Evolutionary conservation across 2,329 filamentous ascomycete genomes (phyloP).

Genomic region (Metarhizium anisopliae): DNA sequence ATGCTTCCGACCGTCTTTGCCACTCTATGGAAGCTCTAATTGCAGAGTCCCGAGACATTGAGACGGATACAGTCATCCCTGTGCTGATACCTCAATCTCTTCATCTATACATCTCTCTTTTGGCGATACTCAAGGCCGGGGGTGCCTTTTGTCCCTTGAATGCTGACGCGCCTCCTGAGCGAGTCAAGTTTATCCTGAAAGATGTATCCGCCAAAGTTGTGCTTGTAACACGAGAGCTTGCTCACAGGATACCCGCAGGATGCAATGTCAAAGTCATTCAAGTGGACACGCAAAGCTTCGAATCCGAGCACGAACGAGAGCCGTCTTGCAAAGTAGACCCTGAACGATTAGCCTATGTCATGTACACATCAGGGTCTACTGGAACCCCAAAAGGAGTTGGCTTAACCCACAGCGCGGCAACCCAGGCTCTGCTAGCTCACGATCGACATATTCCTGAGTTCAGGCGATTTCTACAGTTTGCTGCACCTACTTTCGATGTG

Average conservation of each 20-base stretch:
- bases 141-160: constrained; percentile 80
- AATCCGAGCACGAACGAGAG: neutral
- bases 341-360: constrained; percentile 66
- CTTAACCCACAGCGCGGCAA: constrained; percentile 69
- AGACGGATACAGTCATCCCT: constrained; percentile 51
- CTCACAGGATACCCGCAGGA: constrained; percentile 26
- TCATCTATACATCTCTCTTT: constrained; percentile 65
- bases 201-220: constrained; percentile 65
- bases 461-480: constrained; percentile 79
- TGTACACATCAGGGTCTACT: constrained; percentile 90
- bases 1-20: constrained; percentile 47
- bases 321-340: constrained; percentile 12
- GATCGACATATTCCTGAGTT: constrained; percentile 69
- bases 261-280: constrained; percentile 24
- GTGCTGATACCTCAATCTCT: constrained; percentile 70
- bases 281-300: constrained; percentile 15
- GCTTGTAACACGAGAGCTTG: constrained; percentile 49
- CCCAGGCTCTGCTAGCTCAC: constrained; percentile 77
- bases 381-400: constrained; percentile 82
- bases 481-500: constrained; percentile 87
- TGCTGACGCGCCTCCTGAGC: constrained; percentile 66
- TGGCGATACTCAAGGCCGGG: constrained; percentile 73
- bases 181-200: constrained; percentile 70
- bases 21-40: constrained; percentile 28
- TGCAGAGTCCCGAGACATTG: constrained; percentile 1